A percentile compares a stretch with the other conserved stretches of the same genome.
phyloP scores from a whole-genome alignment of 768 basidiomycete species.

The Trametes sanguinea region DNA sequence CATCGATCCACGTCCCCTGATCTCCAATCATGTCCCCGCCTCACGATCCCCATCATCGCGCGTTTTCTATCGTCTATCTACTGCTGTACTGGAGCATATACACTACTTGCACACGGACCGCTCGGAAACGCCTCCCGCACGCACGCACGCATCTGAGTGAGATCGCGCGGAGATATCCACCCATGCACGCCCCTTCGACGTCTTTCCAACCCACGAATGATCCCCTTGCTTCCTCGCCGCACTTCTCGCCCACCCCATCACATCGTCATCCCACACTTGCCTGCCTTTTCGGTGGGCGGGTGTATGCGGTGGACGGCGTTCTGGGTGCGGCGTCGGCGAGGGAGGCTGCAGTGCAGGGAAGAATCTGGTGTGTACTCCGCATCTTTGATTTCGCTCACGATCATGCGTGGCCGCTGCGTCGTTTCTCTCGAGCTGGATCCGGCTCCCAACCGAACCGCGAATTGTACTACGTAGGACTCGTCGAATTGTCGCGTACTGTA shows the following conservation, averaged over 20 bases:
- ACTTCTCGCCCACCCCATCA: not conserved
- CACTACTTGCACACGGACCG: conserved; percentile 23
- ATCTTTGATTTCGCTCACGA: too few relatives aligned
- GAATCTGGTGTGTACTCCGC: too few relatives aligned
- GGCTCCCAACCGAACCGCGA: too few relatives aligned
- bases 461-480: too few relatives aligned
- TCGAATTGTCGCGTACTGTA: too few relatives aligned
- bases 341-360: too few relatives aligned
- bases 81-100: conserved; percentile 25
- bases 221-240: not conserved
- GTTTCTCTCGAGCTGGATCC: too few relatives aligned
- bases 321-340: too few relatives aligned
- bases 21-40: conserved; percentile 2
- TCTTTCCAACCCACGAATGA: not conserved
- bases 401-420: too few relatives aligned
- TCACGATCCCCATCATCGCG: not conserved
- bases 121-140: not conserved
- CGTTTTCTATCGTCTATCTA: conserved; percentile 17
- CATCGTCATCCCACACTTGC: not conserved
- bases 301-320: too few relatives aligned
- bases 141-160: not conserved
- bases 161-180: conserved; percentile 5
- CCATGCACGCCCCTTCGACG: not conserved
- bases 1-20: not conserved
- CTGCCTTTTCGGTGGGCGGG: not conserved